Base-by-base conservation (phyloP, 2,329 filamentous ascomycete genomes). In the Colletotrichum sublineola region DNA sequence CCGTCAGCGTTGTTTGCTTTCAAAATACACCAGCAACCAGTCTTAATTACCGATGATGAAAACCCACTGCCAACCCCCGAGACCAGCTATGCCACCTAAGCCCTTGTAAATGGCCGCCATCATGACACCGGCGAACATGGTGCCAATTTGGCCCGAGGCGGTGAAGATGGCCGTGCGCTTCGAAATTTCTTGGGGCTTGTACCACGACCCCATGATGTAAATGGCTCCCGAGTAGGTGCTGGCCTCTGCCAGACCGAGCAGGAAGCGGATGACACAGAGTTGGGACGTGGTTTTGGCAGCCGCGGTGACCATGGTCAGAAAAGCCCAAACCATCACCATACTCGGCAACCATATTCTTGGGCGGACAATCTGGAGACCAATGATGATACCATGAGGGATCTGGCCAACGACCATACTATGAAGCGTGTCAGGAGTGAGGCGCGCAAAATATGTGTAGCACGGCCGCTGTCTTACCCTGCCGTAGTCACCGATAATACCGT, bases 161-260 rank as follows among this genome's bases (percentile, higher is more conserved):
- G 88, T 90, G 76, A 92, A 92, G 61, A 92, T 87, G 58, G 88
- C 90, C 5, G 85, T 88, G 1, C 91, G 85, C 77, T 92, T 92
- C 0, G 88, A 89, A 0, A 92, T 84, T 73, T 92, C 90, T 15
- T 83, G 81, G 20, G 85, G 84, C 0, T 86, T 91, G 75, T 91
- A 92, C 89, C 90, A 92, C 0, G 87, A 81, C 8, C 84, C 83
- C 3, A 85, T 79, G 64, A 85, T 80, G 69, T 84, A 85, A 73
- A 84, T 83, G 4, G 78, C 83, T 24, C 83, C 82, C 6, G 82
- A 81, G 74, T 82, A 84, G 2, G 81, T 83, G 1, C 81, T 82
- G 2, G 82, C 80, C 63, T 84, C 82, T 29, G 77, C 80, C 11
- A 83, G 71, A 44, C 82, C 82, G 29, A 82, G 81, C 67, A 83